A percentile compares a stretch with the other conserved stretches of the same genome.
phyloP scores from a whole-genome alignment of 2,329 filamentous ascomycete genomes.

The Metarhizium robertsii region DNA sequence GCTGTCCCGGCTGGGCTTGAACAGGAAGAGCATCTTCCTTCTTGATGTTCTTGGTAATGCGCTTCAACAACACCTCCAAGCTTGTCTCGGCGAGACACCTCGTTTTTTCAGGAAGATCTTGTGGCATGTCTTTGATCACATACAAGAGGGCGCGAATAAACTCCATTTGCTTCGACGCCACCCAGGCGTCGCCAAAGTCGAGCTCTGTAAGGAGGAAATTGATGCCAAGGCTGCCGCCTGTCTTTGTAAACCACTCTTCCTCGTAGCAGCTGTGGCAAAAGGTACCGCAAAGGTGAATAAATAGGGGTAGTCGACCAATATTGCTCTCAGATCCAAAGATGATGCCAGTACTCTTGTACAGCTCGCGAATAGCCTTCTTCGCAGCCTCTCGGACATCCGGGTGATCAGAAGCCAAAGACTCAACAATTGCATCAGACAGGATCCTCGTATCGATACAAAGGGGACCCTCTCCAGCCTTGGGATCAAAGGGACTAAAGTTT shows the following conservation, averaged over 20 bases:
- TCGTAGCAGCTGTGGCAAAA: slow-evolving; percentile 95
- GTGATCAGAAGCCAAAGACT: slow-evolving; percentile 81
- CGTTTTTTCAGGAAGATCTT: slow-evolving; percentile 85
- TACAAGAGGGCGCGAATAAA: slow-evolving; percentile 89
- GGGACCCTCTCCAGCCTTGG: slow-evolving; percentile 76
- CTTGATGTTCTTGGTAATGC: slow-evolving; percentile 68
- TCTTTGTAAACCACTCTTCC: slow-evolving; percentile 98
- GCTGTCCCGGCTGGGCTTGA: slow-evolving; percentile 31
- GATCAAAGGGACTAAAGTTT: slow-evolving; percentile 69
- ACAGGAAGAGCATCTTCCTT: slow-evolving; percentile 57
- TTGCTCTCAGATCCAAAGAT: slow-evolving; percentile 70
- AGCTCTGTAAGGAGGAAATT: slow-evolving; percentile 78
- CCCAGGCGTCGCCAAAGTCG: slow-evolving; percentile 75
- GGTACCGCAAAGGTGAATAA: slow-evolving; percentile 68
- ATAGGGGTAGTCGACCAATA: slow-evolving; percentile 72
- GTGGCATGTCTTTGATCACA: slow-evolving; percentile 96
- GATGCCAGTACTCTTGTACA: slow-evolving; percentile 65
- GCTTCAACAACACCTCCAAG: slow-evolving; percentile 66
- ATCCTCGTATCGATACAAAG: slow-evolving; percentile 80
- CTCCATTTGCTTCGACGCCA: slow-evolving; percentile 73
- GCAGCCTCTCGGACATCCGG: slow-evolving; percentile 73
- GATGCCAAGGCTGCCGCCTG: slow-evolving; percentile 84
- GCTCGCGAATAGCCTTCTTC: slow-evolving; percentile 65
- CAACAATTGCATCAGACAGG: slow-evolving; percentile 80
- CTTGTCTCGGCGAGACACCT: slow-evolving; percentile 75